Percentiles rank a stretch among this genome's conserved stretches.
Evolutionary conservation across 2,329 filamentous ascomycete genomes (phyloP).

Genomic region (Xylaria sp.): DNA sequence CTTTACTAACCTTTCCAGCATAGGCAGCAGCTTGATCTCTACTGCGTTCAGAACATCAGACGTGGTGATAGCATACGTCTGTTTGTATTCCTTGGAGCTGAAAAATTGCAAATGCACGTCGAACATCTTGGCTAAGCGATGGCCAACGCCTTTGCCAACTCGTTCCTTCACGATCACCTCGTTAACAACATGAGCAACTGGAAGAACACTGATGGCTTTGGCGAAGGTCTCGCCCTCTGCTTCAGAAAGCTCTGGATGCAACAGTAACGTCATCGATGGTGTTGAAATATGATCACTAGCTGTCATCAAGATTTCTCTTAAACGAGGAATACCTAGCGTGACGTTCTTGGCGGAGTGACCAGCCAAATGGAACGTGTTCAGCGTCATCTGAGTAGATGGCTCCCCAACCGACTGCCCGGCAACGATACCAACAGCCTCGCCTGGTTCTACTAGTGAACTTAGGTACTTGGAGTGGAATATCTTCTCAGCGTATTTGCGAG

Average conservation of each 20-base stretch:
- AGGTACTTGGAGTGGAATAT: slow-evolving; percentile 93
- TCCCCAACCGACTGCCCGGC: slow-evolving; percentile 97
- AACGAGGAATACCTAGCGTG: slow-evolving; percentile 94
- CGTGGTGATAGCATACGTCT: slow-evolving; percentile 82
- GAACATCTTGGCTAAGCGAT: slow-evolving; percentile 80
- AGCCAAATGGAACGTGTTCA: slow-evolving; percentile 99
- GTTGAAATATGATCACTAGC: slow-evolving; percentile 89
- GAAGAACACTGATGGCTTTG: slow-evolving; percentile 88
- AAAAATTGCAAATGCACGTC: slow-evolving; percentile 84
- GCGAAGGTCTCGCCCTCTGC: slow-evolving; percentile 79
- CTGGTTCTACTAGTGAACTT: slow-evolving; percentile 88
- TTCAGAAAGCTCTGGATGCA: slow-evolving; percentile 72
- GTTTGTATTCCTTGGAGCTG: slow-evolving; percentile 78
- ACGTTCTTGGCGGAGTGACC: slow-evolving; percentile 99
- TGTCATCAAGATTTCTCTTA: slow-evolving; percentile 98
- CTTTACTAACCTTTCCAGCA: slow-evolving; percentile 71
- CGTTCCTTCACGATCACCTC: slow-evolving; percentile 80
- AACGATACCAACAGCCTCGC: slow-evolving; percentile 95
- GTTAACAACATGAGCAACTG: slow-evolving; percentile 83
- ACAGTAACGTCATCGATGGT: slow-evolving; percentile 83
- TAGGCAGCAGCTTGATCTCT: slow-evolving; percentile 78
- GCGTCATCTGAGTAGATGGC: slow-evolving; percentile 97
- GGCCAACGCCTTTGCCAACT: slow-evolving; percentile 72
- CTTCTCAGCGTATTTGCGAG: slow-evolving; percentile 76
- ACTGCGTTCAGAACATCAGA: slow-evolving; percentile 79